Base-by-base conservation (phyloP, 257 asterid species). In the Coffea canephora region DNA sequence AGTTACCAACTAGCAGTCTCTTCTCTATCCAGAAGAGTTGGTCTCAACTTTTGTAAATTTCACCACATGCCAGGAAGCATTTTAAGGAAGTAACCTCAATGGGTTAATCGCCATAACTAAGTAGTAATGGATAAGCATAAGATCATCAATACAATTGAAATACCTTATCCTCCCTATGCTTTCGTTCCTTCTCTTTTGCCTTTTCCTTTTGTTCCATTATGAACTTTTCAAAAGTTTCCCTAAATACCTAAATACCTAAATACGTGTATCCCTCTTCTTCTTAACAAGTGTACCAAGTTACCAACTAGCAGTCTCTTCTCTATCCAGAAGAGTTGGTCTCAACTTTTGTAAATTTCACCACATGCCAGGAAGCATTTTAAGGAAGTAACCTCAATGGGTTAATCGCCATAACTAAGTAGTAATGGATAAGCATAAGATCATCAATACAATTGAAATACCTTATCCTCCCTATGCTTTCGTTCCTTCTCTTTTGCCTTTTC, bases 81-180 rank as follows among this genome's bases (percentile, higher is more conserved):
- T 69, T 12, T 14, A 15, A 64, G 13, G 21, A 18, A 15, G 36
- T 25, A 31, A 79, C 25, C 39, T 1, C n/a, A 71, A 18, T 8
- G 34, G 71, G 16, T 25, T 4, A 15, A 55, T 9, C 13, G 5
- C 10, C 8, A 31, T 5, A 54, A 34, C 65, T 27, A 23, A 64
- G 18, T 25, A 48, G 25, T 14, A 41, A 27, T 8, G 15, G 43
- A 43, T 73, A 21, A 21, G 52, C 55, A 65, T 25, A 59, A 69
- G 18, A 50, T 13, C 18, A 19, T 34, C 52, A 81, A 68, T 8
- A 79, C 55, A 72, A 67, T 25, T 75, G 66, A 81, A 77, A 55
- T 82, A 91, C 97, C 93, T 90, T 96, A 59, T 90, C 97, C 73
- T 94, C 98, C 88, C 89, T 91, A n/a, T 95, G 92, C 88, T 81